Evolutionary conservation across 495 filamentous ascomycete species (phyloP), one percentile per base, ranked within the genome.

Genomic region (Aspergillus bridgeri): DNA sequence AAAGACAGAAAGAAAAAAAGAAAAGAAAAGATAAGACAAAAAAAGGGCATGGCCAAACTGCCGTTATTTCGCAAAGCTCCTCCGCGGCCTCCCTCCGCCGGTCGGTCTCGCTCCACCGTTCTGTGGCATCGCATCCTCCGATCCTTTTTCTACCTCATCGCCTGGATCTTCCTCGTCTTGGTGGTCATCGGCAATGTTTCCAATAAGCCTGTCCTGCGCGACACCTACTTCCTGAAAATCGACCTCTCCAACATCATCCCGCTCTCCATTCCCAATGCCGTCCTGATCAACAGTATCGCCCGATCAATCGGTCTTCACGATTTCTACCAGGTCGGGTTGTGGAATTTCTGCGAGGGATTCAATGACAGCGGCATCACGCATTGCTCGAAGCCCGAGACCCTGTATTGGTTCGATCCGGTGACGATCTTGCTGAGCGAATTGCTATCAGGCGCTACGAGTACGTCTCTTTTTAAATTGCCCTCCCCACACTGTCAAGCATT

Each of bases 371-470:
- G 89, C 5, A 86, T 94, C 51, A 93, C 89, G 8, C 68, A 68
- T 58, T 97, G 92, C 73, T 88, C 85, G 29, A 74, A 78, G 18
- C 85, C 91, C 7, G 48, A 82, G 60, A 74, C 75, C 18, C 73
- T 93, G 21, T 97, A 94, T 68, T 92, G 89, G 83, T 97, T 97
- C 74, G 88, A 96, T 72, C 92, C 92, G 0, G 87, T 96, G 33
- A 73, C 86, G 48, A 90, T 96, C 56, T 71, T 97, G 19, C 69
- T 89, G 49, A 81, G 75, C 58, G 88, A 96, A 69, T 80, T 97
- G 20, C 74, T 96, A 5, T 70, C 89, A 5, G 92, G 92, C 22
- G 91, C 92, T 5, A 88, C 86, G 25, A 85, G 85, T 89, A 81
- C 25, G 83, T 76, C 24, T 19, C 17, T 51, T 24, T 42, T 20